Base-by-base conservation (phyloP, 257 asterid genomes). In the Scutellaria minor region DNA sequence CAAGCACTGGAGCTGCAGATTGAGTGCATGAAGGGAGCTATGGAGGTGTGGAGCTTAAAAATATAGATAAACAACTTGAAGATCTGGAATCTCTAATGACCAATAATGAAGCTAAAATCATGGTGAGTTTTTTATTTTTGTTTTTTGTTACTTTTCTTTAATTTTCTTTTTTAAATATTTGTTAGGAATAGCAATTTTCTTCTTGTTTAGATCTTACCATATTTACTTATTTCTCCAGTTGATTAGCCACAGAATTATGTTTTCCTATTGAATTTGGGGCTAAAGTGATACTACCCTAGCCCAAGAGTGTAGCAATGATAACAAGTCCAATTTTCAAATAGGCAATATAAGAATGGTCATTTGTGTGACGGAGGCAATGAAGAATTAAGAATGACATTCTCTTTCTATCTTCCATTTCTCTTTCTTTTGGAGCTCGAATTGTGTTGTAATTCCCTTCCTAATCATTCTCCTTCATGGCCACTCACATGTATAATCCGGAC, bases 1-100 rank as follows among this genome's bases (percentile, higher is more conserved):
- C 94, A 88, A 78, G 88, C 89, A 7, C 73, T 92, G 57, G 87
- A 86, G 77, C 76, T 90, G 76, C 78, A 88, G 76, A 85, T 92
- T 64, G 77, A 81, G 75, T 83, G 77, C 24, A 76, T 90, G 68
- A 83, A 70, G 77, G 94, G 98, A 31, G 82, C 82, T 7, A 8
- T 80, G 8, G 84, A 82, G 75, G 88, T 90, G 51, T 83, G 66
- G 91, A 86, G 64, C 87, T 92, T 14, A 73, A 60, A 66, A 94
- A 87, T 46, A 90, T 81, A 72, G 85, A 80, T 78, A 92, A 88
- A 61, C 90, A 85, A 56, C 80, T 82, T 55, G 89, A 84, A 0
- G n/a, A 7, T 70, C 20, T 92, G 66, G 91, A 80, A 45, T 35
- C 79, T 20, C 14, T 82, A 27, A 77, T 66, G 51, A 75, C 84